Evolutionary conservation across 768 basidiomycete genomes (phyloP), one percentile per base, ranked within the genome.

Genomic region (Strobilomyces confusus): DNA sequence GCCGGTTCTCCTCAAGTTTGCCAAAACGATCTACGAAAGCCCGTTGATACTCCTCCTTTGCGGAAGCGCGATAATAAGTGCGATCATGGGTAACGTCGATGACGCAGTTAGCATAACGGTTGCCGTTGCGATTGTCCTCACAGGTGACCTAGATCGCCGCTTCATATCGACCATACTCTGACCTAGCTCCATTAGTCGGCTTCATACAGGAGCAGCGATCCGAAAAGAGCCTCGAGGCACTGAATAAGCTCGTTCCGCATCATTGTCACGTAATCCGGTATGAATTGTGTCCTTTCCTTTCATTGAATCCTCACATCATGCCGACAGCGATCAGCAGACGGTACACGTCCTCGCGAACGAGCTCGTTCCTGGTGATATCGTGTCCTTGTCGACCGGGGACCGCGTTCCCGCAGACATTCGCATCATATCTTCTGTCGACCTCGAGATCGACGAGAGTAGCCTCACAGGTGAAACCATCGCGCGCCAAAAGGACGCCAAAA

Each of bases 211-310:
- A 98, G 69, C 84, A 89, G 56, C 80, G 95, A 30, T 98, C 95
- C 1, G 95, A 98, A 67, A 86, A 97, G 72, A 92, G 90, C 55
- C 75, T 98, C 25, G 93, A 97, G 70, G 92, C 95, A 0, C 77
- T 98, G 32, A 97, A 94, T 75, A 97, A 95, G 70, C 87, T 98
- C 38, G 95, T 98, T 20, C 95, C 95, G 0, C 95, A 98, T 69
- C 92, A 95, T 67, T 95, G 93, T 66, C 92, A 95, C 65, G 84
- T 97, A 56, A 77, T 89, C 49, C 88, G 94, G 72, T 76, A 54
- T 20, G 69, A 17, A 54, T 17, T 17, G 44, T 32, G 20, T 36
- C 50, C 12, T 29, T 32, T 22, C 23, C 29, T 20, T 32, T 36
- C 3, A 5, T 23, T 44, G 14, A 5, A 33, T 33, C 42, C 49